A percentile compares a stretch with the other conserved stretches of the same genome.
Conservation (phyloP, 257 asterid genomes). For the Cinchona pubescens region DNA sequence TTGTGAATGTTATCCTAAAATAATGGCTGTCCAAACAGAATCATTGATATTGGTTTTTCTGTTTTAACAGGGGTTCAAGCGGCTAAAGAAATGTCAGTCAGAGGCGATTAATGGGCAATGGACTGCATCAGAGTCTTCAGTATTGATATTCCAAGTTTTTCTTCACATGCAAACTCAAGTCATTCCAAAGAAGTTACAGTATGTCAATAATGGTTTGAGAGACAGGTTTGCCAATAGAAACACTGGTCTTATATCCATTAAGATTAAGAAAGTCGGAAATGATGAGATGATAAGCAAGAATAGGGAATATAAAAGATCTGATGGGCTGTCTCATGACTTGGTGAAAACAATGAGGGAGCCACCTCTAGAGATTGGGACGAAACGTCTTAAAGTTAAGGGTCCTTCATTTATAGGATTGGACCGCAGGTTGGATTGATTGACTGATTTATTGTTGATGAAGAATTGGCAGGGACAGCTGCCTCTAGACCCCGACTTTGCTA, state of each 20-base stretch:
- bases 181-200: constrained; percentile 31
- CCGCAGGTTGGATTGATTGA: constrained; percentile 34
- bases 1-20: no score
- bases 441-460: constrained; percentile 17
- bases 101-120: constrained; percentile 36
- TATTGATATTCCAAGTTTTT: constrained; percentile 21
- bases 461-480: constrained; percentile 17
- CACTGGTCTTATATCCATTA: constrained; percentile 49
- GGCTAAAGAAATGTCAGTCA: constrained; percentile 61
- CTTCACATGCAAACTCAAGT: constrained; percentile 21
- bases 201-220: constrained; percentile 29
- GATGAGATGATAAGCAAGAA: constrained; percentile 34
- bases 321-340: constrained; percentile 28
- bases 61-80: constrained; percentile 51
- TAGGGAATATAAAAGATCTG: constrained; percentile 27
- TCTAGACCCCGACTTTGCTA: constrained; percentile 48
- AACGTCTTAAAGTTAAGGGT: constrained; percentile 73
- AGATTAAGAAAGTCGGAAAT: constrained; percentile 46
- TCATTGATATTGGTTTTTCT: constrained; percentile 1
- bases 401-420: constrained; percentile 56
- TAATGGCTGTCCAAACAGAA: no score
- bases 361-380: constrained; percentile 49
- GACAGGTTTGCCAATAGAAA: constrained; percentile 38
- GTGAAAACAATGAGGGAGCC: constrained; percentile 40
- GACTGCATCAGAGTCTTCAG: constrained; percentile 31